Conservation (phyloP, 1,139 yeast genomes). For the Suhomyces choctaworum region DNA sequence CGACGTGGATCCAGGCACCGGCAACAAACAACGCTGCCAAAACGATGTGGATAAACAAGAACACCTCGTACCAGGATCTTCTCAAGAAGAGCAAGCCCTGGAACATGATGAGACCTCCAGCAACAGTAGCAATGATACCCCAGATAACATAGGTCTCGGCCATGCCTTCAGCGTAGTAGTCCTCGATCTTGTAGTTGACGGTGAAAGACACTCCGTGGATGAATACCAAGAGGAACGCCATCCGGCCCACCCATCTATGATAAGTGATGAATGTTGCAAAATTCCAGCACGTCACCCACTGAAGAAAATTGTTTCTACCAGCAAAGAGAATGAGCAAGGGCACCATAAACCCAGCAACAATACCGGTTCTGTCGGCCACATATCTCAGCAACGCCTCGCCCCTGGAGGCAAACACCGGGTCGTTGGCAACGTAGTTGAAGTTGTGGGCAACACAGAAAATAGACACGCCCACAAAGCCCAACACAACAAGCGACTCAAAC, state of each 20-base stretch:
- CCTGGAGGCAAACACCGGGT: conserved; percentile 25
- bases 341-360: conserved; percentile 29
- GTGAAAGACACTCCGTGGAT: conserved; percentile 48
- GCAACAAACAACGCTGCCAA: conserved; percentile 43
- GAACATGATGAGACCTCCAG: conserved; percentile 35
- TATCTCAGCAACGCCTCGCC: conserved; percentile 27
- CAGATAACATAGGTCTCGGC: conserved; percentile 26
- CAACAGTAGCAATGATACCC: conserved; percentile 35
- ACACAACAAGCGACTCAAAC: conserved; percentile 21
- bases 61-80: conserved; percentile 45
- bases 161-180: conserved; percentile 18
- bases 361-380: conserved; percentile 35
- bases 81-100: conserved; percentile 42
- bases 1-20: conserved; percentile 46
- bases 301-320: conserved; percentile 46
- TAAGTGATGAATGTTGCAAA: conserved; percentile 37
- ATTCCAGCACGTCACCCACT: conserved; percentile 43
- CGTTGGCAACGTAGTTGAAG: conserved; percentile 21
- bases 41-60: conserved; percentile 40
- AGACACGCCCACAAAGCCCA: conserved; percentile 14
- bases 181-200: conserved; percentile 25
- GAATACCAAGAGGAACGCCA: conserved; percentile 27
- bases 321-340: conserved; percentile 43
- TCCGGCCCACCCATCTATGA: conserved; percentile 43
- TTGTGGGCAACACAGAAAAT: conserved; percentile 21